phyloP scores from a whole-genome alignment of 306 rosid genomes.

The Lathyrus tuberosus region DNA sequence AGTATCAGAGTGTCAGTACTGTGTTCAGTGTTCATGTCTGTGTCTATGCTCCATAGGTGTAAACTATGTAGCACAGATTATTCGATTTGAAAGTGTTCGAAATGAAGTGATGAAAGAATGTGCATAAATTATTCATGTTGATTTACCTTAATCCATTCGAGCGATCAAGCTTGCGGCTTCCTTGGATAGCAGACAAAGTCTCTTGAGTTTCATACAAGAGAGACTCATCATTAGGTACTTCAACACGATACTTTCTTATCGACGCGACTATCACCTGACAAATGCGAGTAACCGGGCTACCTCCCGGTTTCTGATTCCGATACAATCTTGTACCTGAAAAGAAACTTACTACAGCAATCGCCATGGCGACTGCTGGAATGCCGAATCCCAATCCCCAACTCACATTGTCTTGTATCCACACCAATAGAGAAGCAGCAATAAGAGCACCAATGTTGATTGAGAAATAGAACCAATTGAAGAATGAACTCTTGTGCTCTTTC shows the following conservation, averaged over 20 bases:
- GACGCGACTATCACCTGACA: conserved; percentile 15
- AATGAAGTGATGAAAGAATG: no score
- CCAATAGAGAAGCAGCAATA: conserved; percentile 13
- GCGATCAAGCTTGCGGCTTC: conserved; percentile 11
- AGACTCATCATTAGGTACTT: background rate
- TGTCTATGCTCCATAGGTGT: no score
- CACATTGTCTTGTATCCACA: conserved; percentile 18
- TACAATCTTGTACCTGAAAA: background rate
- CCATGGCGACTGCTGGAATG: conserved; percentile 7
- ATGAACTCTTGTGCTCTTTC: conserved; percentile 65
- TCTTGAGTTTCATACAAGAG: background rate
- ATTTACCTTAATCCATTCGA: conserved; percentile 17
- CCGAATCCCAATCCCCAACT: conserved; percentile 16
- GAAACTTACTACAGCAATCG: conserved; percentile 10
- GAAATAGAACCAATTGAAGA: conserved; percentile 86
- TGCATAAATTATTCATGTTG: background rate
- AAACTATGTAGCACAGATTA: no score
- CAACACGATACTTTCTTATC: background rate
- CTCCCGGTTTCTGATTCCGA: conserved; percentile 13
- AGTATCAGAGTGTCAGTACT: no score
- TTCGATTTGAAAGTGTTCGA: no score
- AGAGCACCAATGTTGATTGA: conserved; percentile 56
- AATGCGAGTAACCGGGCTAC: background rate
- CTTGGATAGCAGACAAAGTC: background rate
- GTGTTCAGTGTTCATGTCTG: no score